Percentiles rank a stretch among this genome's conserved stretches.
These are phyloP conservation scores for Coccomyxa sp. DNA, from an alignment of 139 green algal species.

Conservation along the genomic window DNA sequence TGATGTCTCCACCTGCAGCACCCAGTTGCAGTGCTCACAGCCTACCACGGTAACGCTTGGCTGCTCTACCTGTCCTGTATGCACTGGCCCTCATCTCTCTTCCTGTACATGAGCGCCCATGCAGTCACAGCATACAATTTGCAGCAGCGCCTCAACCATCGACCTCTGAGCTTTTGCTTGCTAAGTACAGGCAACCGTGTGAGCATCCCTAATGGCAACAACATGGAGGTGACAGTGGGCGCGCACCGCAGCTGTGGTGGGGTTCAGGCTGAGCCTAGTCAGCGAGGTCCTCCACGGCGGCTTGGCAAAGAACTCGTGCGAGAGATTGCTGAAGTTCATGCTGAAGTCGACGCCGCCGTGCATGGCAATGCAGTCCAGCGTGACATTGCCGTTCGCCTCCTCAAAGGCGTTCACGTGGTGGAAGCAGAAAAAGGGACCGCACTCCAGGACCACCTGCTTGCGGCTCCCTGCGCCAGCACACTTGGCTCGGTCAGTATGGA, in stretches of 20 bases:
- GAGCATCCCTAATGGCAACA: too few species aligned
- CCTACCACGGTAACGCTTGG: too few species aligned
- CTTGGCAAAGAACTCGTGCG: background rate
- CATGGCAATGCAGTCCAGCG: constrained; percentile 15
- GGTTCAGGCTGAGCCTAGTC: background rate
- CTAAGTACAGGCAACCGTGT: too few species aligned
- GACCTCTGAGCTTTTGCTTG: background rate
- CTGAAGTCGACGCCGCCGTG: background rate
- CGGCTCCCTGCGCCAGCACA: background rate
- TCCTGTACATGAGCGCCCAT: background rate
- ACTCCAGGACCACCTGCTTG: background rate
- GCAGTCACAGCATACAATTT: background rate
- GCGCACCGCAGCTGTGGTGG: background rate
- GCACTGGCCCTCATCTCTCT: background rate
- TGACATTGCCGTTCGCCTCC: background rate
- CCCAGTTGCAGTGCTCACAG: background rate
- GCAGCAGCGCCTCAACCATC: background rate
- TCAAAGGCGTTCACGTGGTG: constrained; percentile 25
- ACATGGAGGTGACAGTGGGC: too few species aligned
- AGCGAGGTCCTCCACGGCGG: background rate
- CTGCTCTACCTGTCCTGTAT: background rate
- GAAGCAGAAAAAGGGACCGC: constrained; percentile 16
- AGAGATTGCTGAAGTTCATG: background rate
- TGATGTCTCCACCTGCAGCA: background rate
- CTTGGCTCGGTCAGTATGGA: background rate